phyloP scores from a whole-genome alignment of 805 yeast genomes.

The Priceomyces medius region DNA sequence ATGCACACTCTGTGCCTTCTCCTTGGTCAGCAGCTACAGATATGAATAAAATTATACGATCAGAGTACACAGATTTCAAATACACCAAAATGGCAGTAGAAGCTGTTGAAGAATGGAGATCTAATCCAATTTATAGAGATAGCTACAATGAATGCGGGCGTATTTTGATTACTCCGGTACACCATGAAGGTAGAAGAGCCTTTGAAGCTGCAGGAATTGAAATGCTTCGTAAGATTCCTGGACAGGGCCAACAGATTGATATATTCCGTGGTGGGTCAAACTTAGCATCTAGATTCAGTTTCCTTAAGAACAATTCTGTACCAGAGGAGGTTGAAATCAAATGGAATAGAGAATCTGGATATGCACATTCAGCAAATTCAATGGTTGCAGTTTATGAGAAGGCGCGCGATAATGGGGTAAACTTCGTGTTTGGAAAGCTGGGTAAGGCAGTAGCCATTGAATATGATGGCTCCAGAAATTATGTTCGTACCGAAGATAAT shows the following conservation, averaged over 20 bases:
- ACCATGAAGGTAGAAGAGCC: conserved; percentile 29
- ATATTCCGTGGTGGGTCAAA: conserved; percentile 27
- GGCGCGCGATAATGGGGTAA: conserved; percentile 11
- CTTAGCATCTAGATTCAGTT: conserved; percentile 20
- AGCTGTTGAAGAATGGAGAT: conserved; percentile 41
- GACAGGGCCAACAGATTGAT: conserved; percentile 25
- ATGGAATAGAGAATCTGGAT: conserved; percentile 43
- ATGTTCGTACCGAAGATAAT: conserved; percentile 25
- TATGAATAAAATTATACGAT: conserved; percentile 47
- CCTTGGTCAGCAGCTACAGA: conserved; percentile 49
- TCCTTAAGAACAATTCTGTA: conserved; percentile 13
- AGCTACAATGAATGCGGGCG: conserved; percentile 43
- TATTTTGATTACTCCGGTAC: conserved; percentile 32
- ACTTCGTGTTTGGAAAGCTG: conserved; percentile 13
- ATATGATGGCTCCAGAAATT: conserved; percentile 11
- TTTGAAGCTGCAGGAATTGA: conserved; percentile 39
- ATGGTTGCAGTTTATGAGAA: conserved; percentile 25
- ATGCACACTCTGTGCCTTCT: conserved; percentile 40
- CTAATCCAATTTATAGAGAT: conserved; percentile 30
- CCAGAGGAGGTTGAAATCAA: conserved; percentile 12
- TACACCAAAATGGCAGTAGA: conserved; percentile 46
- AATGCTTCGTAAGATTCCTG: conserved; percentile 23
- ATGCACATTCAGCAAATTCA: conserved; percentile 42
- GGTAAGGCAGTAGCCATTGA: conserved; percentile 10
- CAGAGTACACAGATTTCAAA: conserved; percentile 45